phyloP scores from a whole-genome alignment of 768 basidiomycete genomes.

The Amanita fuliginea region DNA sequence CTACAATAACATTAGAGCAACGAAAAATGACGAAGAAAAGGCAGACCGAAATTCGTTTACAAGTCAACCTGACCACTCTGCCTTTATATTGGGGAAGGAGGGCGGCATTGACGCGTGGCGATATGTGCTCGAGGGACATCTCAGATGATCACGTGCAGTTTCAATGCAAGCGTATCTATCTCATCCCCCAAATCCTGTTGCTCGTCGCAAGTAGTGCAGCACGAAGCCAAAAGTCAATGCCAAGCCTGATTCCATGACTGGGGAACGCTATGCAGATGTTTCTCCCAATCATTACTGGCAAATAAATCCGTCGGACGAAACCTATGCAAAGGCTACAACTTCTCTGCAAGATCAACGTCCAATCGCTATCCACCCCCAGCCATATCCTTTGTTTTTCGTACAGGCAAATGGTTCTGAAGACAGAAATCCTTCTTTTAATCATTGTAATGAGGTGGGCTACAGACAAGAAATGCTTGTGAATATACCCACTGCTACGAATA shows the following conservation, averaged over 20 bases:
- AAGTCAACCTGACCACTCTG: conserved; percentile 1
- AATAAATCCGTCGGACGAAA: neutral
- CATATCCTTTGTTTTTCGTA: neutral
- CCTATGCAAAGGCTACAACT: neutral
- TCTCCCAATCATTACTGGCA: neutral
- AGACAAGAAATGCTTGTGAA: neutral
- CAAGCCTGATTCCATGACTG: neutral
- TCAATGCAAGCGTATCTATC: too few relatives aligned
- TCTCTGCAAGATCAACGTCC: neutral
- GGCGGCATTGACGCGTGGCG: conserved; percentile 4
- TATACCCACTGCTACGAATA: neutral
- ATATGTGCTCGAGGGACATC: conserved; percentile 4
- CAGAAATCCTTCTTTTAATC: neutral
- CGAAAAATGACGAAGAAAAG: too few relatives aligned
- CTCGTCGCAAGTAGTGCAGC: neutral
- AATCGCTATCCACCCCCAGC: neutral
- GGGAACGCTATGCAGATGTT: neutral
- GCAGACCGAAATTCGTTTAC: conserved; percentile 1
- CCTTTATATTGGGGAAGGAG: conserved; percentile 2
- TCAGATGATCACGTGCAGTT: conserved; percentile 1
- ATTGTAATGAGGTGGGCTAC: neutral
- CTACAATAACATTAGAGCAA: neutral
- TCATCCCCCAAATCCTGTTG: neutral
- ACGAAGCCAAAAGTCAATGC: neutral
- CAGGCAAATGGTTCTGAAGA: neutral